Conservation (phyloP, 2,329 filamentous ascomycete species). For the Hymenoscyphus fructigenus region DNA sequence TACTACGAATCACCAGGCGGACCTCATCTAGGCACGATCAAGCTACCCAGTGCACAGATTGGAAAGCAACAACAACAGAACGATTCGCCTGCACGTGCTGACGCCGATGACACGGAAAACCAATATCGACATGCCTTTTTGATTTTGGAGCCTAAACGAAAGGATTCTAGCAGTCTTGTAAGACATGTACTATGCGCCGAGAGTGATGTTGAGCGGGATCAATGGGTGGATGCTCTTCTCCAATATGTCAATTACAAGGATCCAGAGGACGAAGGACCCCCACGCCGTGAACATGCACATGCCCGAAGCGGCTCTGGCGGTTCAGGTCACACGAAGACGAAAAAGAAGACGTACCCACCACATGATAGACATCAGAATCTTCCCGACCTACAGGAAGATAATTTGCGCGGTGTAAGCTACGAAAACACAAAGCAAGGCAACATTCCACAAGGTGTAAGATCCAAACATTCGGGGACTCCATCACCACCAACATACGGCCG, state of each 20-base stretch:
- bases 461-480: conserved; percentile 34
- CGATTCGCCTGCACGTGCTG: conserved; percentile 56
- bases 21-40: conserved; percentile 89
- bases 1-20: conserved; percentile 93
- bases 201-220: conserved; percentile 86
- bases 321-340: conserved; percentile 37
- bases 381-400: conserved; percentile 40
- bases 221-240: conserved; percentile 88
- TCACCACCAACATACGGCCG: conserved; percentile 33
- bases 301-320: conserved; percentile 42
- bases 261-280: conserved; percentile 46
- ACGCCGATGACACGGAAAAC: conserved; percentile 66
- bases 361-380: conserved; percentile 35
- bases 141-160: conserved; percentile 92
- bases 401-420: conserved; percentile 38
- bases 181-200: conserved; percentile 95
- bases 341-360: conserved; percentile 46
- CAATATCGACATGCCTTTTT: conserved; percentile 97
- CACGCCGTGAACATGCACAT: conserved; percentile 39
- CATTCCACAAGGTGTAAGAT: conserved; percentile 34
- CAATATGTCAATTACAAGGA: conserved; percentile 82
- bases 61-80: conserved; percentile 73
- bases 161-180: conserved; percentile 83
- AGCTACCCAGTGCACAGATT: conserved; percentile 86
- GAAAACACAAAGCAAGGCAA: conserved; percentile 39